Conservation (phyloP, 2,329 filamentous ascomycete genomes). For the Endocalyx cinctus region DNA sequence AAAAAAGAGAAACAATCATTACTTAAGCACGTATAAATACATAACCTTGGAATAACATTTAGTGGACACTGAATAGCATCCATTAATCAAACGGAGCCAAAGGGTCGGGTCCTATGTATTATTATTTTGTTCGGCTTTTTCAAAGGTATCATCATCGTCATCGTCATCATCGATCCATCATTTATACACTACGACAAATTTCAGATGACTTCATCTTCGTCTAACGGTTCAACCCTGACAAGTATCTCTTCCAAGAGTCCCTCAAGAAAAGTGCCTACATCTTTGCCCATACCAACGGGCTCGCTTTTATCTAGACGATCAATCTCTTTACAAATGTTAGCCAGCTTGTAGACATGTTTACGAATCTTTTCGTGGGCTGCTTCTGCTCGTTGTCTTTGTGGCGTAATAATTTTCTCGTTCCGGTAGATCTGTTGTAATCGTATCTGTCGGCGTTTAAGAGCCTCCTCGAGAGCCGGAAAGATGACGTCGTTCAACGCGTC, state of each 20-base stretch:
- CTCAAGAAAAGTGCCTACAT: slow-evolving; percentile 84
- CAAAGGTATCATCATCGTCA: no score
- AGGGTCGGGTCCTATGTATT: no score
- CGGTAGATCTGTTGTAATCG: slow-evolving; percentile 51
- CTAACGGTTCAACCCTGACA: slow-evolving; percentile 82
- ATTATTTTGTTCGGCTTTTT: no score
- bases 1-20: no score
- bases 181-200: no score
- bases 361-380: slow-evolving; percentile 77
- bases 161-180: no score
- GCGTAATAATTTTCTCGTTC: slow-evolving; percentile 45
- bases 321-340: slow-evolving; percentile 81
- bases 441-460: slow-evolving; percentile 73
- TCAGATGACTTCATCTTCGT: slow-evolving; percentile 54
- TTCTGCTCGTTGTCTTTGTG: slow-evolving; percentile 64
- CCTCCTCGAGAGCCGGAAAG: slow-evolving; percentile 86
- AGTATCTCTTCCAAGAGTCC: slow-evolving; percentile 91
- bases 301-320: slow-evolving; percentile 82
- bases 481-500: slow-evolving; percentile 89
- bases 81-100: no score
- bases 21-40: no score
- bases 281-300: slow-evolving; percentile 89
- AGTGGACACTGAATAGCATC: no score
- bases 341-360: slow-evolving; percentile 76
- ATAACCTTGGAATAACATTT: no score